Evolutionary conservation across 306 rosid genomes (phyloP), one percentile per base, ranked within the genome.

Genomic region (Vicia sativa): DNA sequence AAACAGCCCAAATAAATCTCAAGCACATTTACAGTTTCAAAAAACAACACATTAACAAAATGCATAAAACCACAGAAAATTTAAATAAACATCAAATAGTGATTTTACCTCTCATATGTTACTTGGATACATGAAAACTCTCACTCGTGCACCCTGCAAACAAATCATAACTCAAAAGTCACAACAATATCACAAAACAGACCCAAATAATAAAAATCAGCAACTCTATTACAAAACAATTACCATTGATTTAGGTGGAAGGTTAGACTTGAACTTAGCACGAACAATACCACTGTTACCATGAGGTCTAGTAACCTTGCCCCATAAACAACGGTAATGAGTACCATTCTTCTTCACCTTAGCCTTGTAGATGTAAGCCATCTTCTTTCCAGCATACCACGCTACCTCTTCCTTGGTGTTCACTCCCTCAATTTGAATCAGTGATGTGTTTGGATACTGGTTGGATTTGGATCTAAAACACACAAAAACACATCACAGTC

Each of bases 301-400:
- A 0, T 89, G 98, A 4, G 98, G 87, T 84, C 96, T 84, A 4
- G 76, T 34, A 5, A 89, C 96, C 83, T 92, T 92, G 2, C 98
- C 98, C 96, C 96, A 92, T 14, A 89, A 85, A 86, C 98, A 89
- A 48, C 98, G 92, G 70, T 92, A 92, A 65, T 89, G 97, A 26
- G 73, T 69, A 13, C 95, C 95, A 18, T 87, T 77, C 67, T 78
- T 86, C 96, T 92, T 92, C 77, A 86, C 91, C 79, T 87, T 92
- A 43, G 95, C 98, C 91, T 86, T 92, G 78, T 86, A 92, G 76
- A 92, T 87, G 59, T 92, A 92, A 0, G 95, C 96, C 96, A 92
- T 23, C 25, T 86, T 60, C 86, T 92, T 92, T 5, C 98, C 98
- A 3, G 81, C 79, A 14, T 92, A 92, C 96, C 95, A 92, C 0